phyloP scores from a whole-genome alignment of 352 stramenopile genomes.

The Pythium biforme region DNA sequence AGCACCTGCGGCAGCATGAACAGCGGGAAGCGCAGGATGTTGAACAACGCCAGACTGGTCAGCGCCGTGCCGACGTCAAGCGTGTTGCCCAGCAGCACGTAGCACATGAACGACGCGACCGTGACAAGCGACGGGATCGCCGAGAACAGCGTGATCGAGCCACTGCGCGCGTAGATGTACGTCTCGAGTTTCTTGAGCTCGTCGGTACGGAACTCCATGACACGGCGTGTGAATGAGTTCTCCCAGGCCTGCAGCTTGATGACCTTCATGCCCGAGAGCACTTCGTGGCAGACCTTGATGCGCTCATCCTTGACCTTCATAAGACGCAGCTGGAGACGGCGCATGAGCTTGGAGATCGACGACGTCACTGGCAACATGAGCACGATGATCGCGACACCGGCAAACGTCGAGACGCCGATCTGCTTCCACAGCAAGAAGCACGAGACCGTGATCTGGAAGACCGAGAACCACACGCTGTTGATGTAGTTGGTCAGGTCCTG shows the following conservation, averaged over 20 bases:
- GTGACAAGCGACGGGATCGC: slow-evolving; percentile 87
- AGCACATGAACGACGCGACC: slow-evolving; percentile 78
- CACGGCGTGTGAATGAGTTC: slow-evolving; percentile 60
- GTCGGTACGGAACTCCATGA: slow-evolving; percentile 57
- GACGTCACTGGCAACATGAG: slow-evolving; percentile 92
- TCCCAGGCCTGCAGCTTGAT: slow-evolving; percentile 98
- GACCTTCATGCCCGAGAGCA: slow-evolving; percentile 93
- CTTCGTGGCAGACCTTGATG: slow-evolving; percentile 95
- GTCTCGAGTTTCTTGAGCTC: slow-evolving; percentile 65
- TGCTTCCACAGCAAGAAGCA: slow-evolving; percentile 71
- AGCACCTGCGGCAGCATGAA: slow-evolving; percentile 95
- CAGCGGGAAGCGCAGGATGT: slow-evolving; percentile 95
- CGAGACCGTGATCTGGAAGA: slow-evolving; percentile 78
- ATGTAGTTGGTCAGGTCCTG: slow-evolving; percentile 95
- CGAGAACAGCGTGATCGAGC: slow-evolving; percentile 47
- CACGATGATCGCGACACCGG: slow-evolving; percentile 92
- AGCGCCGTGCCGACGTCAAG: slow-evolving; percentile 90
- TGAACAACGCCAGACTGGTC: slow-evolving; percentile 93
- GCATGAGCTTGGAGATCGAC: slow-evolving; percentile 86
- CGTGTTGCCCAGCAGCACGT: slow-evolving; percentile 64
- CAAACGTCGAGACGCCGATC: slow-evolving; percentile 86
- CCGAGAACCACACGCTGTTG: slow-evolving; percentile 88
- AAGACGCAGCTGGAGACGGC: slow-evolving; percentile 81
- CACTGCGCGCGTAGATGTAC: slow-evolving; percentile 40
- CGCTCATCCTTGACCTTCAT: slow-evolving; percentile 93